Percentiles rank a stretch among this genome's conserved stretches.
Evolutionary conservation across 1,284 basidiomycete genomes (phyloP).

Genomic region (Xanthoconium separans): DNA sequence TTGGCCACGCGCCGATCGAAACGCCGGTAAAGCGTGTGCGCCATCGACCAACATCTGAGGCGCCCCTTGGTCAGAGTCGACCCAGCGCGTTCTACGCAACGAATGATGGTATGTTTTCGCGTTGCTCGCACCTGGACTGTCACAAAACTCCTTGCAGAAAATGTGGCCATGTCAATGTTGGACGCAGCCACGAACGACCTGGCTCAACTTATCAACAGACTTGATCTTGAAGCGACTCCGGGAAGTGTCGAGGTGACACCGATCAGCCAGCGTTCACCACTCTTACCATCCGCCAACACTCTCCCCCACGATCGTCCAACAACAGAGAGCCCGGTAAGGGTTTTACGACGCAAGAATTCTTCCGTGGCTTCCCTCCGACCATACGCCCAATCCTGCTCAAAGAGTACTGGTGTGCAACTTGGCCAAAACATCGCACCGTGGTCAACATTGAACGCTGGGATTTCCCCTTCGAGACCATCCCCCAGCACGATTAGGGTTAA

Average conservation of each 20-base stretch:
- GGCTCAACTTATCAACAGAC: constrained; percentile 67
- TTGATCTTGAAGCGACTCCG: constrained; percentile 75
- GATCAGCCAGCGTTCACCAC: constrained; percentile 26
- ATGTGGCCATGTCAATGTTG: constrained; percentile 63
- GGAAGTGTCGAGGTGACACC: constrained; percentile 51
- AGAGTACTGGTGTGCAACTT: constrained; percentile 32
- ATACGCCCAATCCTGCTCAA: constrained; percentile 50
- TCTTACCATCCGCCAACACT: not conserved
- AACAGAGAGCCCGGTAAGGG: constrained; percentile 43
- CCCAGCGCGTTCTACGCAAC: constrained; percentile 55
- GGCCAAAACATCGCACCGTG: constrained; percentile 66
- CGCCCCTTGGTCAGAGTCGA: constrained; percentile 48
- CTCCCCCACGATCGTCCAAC: constrained; percentile 6
- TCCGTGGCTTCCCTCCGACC: constrained; percentile 60
- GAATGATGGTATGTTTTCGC: constrained; percentile 38
- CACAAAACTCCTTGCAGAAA: constrained; percentile 28
- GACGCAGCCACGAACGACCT: constrained; percentile 77
- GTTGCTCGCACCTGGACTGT: not conserved
- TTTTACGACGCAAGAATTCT: constrained; percentile 38
- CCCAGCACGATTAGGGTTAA: constrained; percentile 11
- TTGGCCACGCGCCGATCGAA: constrained; percentile 13
- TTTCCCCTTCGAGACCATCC: constrained; percentile 45
- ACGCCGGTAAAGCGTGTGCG: constrained; percentile 56
- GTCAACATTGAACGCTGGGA: constrained; percentile 48
- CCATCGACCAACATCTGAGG: constrained; percentile 63